Percentiles rank a stretch among this genome's conserved stretches.
phyloP scores from a whole-genome alignment of 768 basidiomycete genomes.

The Hypsizygus marmoreus region DNA sequence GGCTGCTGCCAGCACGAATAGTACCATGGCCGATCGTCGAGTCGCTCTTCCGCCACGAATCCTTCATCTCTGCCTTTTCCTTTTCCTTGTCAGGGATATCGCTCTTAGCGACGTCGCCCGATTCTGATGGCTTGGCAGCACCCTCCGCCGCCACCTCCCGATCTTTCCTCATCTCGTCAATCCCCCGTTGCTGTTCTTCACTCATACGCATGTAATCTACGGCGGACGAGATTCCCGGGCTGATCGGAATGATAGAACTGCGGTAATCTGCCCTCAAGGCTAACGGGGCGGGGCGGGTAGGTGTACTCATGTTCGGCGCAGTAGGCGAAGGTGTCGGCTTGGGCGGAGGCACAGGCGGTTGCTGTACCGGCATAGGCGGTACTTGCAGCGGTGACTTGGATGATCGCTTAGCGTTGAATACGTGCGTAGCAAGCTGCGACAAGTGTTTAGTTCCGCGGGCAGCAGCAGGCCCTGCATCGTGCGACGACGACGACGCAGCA shows the following conservation, averaged over 20 bases:
- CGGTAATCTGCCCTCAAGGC: slow-evolving; percentile 35
- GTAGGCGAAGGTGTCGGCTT: slow-evolving; percentile 11
- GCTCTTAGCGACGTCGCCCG: too few relatives aligned
- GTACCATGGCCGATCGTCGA: slow-evolving; percentile 80
- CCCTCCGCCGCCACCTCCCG: slow-evolving; percentile 16
- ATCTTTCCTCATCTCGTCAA: slow-evolving; percentile 24
- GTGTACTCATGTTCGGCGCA: background rate
- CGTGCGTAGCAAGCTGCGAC: slow-evolving; percentile 47
- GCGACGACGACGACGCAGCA: background rate
- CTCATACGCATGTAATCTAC: slow-evolving; percentile 52
- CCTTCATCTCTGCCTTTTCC: slow-evolving; percentile 47
- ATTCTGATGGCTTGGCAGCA: slow-evolving; percentile 1
- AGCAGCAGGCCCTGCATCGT: slow-evolving; percentile 1
- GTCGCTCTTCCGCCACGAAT: slow-evolving; percentile 80
- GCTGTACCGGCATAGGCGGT: slow-evolving; percentile 5
- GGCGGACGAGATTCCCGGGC: slow-evolving; percentile 59
- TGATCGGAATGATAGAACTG: slow-evolving; percentile 55
- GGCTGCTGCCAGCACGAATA: slow-evolving; percentile 56
- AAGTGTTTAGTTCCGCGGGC: slow-evolving; percentile 33
- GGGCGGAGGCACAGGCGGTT: slow-evolving; percentile 23
- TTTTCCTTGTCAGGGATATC: slow-evolving; percentile 17
- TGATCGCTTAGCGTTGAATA: slow-evolving; percentile 33
- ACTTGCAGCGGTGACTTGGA: slow-evolving; percentile 7
- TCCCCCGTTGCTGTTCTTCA: slow-evolving; percentile 32
- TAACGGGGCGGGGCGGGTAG: slow-evolving; percentile 3